phyloP scores from a whole-genome alignment of 176 grass and related monocot species.

The Saccharum spontaneum region DNA sequence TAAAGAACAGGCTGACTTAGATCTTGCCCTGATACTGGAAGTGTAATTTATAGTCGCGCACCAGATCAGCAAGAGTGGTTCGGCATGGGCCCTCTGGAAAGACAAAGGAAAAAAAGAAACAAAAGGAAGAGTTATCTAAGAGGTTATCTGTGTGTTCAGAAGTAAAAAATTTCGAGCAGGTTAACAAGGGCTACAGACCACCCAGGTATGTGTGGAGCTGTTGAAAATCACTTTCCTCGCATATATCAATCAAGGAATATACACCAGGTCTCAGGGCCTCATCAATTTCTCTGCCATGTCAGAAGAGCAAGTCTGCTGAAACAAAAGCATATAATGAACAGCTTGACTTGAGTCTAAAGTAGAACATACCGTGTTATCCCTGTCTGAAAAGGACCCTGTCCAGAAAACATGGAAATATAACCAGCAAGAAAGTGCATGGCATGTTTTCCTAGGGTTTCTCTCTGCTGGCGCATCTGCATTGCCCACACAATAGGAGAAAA shows the following conservation, averaged over 20 bases:
- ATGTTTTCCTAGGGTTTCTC: conserved; percentile 63
- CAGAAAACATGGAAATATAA: conserved; percentile 85
- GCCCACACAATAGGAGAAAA: conserved; percentile 36
- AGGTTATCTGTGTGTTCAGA: conserved; percentile 5
- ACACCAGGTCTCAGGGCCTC: conserved; percentile 87
- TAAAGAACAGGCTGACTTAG: conserved; percentile 37
- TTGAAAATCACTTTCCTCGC: conserved; percentile 82
- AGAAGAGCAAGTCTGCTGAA: conserved; percentile 1
- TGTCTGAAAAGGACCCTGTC: conserved; percentile 69
- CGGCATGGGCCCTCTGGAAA: conserved; percentile 81
- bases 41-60: conserved; percentile 80
- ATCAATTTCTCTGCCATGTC: conserved; percentile 72
- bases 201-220: conserved; percentile 90
- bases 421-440: conserved; percentile 80
- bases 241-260: conserved; percentile 93
- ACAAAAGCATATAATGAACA: conserved; percentile 22
- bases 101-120: neutral
- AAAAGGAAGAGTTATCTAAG: conserved; percentile 7
- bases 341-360: conserved; percentile 6
- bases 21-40: conserved; percentile 96
- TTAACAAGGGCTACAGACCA: conserved; percentile 51
- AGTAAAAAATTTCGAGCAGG: conserved; percentile 4
- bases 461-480: conserved; percentile 94
- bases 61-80: conserved; percentile 75
- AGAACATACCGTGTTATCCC: conserved; percentile 76